These are phyloP conservation scores for Mrakia gelida DNA, from an alignment of 768 basidiomycete genomes.

Conservation along the genomic window DNA sequence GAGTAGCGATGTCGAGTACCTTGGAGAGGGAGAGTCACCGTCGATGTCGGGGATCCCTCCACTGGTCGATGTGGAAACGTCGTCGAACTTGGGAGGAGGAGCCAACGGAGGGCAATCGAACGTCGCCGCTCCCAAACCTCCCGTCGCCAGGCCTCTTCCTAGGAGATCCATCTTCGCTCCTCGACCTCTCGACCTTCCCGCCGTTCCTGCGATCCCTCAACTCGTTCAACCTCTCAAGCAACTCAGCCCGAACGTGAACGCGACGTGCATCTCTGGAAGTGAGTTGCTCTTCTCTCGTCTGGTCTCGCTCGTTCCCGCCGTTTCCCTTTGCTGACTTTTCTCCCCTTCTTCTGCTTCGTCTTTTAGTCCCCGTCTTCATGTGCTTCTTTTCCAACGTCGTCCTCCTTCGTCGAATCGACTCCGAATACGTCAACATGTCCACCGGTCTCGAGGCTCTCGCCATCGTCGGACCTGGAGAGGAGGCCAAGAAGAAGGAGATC, in stretches of 20 bases:
- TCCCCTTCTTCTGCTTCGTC: neutral
- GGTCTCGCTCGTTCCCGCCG: neutral
- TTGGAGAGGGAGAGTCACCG: neutral
- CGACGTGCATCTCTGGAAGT: slow-evolving; percentile 18
- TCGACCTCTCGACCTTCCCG: neutral
- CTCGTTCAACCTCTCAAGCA: neutral
- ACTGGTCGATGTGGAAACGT: neutral
- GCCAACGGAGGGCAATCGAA: neutral
- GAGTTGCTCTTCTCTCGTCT: neutral
- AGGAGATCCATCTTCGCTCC: neutral
- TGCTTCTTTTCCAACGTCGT: neutral
- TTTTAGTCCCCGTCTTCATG: slow-evolving; percentile 19
- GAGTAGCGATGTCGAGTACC: neutral
- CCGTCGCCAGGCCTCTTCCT: neutral
- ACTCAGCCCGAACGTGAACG: slow-evolving; percentile 10
- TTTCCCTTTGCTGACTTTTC: neutral
- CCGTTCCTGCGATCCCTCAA: neutral
- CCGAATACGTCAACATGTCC: slow-evolving; percentile 17
- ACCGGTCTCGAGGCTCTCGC: neutral
- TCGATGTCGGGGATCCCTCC: neutral
- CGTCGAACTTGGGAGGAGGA: neutral
- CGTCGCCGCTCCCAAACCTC: neutral
- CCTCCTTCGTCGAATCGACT: slow-evolving; percentile 26
- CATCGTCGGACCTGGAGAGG: neutral
- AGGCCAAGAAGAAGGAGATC: slow-evolving; percentile 11